Base-by-base conservation (phyloP, 2,329 filamentous ascomycete species). In the Stachybotrys chartarum region DNA sequence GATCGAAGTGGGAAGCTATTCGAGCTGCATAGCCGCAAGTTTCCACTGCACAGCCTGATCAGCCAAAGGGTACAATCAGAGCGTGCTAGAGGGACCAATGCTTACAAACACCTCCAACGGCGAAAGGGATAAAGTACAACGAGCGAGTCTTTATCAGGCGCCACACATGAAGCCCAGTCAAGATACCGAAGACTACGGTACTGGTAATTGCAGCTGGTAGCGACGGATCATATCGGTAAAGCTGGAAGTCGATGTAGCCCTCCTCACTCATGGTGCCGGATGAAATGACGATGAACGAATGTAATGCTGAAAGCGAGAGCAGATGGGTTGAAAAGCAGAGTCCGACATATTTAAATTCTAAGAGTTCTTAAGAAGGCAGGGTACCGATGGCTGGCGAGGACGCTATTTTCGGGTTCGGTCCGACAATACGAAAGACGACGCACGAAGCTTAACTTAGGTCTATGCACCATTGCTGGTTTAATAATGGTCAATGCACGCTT, bases 111-210 rank as follows among this genome's bases (percentile, higher is more conserved):
- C 74, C 76, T 8, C 78, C 79, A 7, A 79, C 60, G 7, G 73
- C 60, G 58, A 82, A 79, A 1, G 76, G 70, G 10, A 75, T 69
- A 62, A 77, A 79, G 62, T 79, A 83, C 72, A 74, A 80, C 30
- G 77, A 76, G 49, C 71, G 68, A 3, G 72, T 73, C 49, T 68
- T 72, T 18, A 72, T 61, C 44, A 81, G 67, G 48, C 74, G 73
- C 60, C 68, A 78, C 5, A 77, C 64, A 39, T 77, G 61, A 7
- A 75, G 76, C 0, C 72, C 51, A 2, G 79, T 77, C 6, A 83
- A 62, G 30, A 74, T 57, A 10, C 69, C 64, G 56, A 81, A 79
- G 6, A 78, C 65, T 17, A 75, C 63, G 1, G 31, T 46, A 4
- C 18, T 24, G 7, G 51, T 30, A 11, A 55, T 53, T 10, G 77